phyloP scores from a whole-genome alignment of 129 eudicot genomes.

The Pseudognaphalium luteoalbum region DNA sequence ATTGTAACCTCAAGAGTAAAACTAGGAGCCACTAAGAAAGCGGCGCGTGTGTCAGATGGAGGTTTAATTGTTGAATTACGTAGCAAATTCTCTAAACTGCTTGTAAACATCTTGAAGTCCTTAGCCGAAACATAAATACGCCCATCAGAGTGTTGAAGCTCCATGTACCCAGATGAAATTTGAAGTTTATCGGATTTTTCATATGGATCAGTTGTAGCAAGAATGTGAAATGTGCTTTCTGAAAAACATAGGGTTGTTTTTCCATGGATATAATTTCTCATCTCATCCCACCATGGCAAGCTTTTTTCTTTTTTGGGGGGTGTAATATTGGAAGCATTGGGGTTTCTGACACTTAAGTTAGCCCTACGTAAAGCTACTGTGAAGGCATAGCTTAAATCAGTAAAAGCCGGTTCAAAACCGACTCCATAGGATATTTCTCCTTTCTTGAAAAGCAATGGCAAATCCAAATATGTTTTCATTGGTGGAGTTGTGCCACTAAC shows the following conservation, averaged over 20 bases:
- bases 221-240: constrained; percentile 68
- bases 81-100: constrained; percentile 88
- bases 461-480: constrained; percentile 77
- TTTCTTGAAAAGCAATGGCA: constrained; percentile 78
- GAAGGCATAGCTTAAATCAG: constrained; percentile 93
- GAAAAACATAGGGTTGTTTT: constrained; percentile 55
- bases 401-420: constrained; percentile 84
- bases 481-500: constrained; percentile 97
- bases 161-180: constrained; percentile 66
- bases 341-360: constrained; percentile 84
- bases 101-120: constrained; percentile 78
- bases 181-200: constrained; percentile 79
- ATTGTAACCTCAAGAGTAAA: constrained; percentile 81
- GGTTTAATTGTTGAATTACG: constrained; percentile 60
- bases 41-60: constrained; percentile 50
- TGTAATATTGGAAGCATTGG: constrained; percentile 49
- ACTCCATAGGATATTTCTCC: constrained; percentile 86
- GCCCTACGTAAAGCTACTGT: constrained; percentile 98
- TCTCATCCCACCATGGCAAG: constrained; percentile 99
- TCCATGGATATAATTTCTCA: constrained; percentile 95
- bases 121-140: constrained; percentile 67
- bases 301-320: constrained; percentile 94
- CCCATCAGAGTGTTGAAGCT: constrained; percentile 90
- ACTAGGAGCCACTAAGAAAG: constrained; percentile 79
- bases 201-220: constrained; percentile 97